These are phyloP conservation scores for Pyricularia sp. DNA, from an alignment of 2,329 filamentous ascomycete species.

Conservation along the genomic window DNA sequence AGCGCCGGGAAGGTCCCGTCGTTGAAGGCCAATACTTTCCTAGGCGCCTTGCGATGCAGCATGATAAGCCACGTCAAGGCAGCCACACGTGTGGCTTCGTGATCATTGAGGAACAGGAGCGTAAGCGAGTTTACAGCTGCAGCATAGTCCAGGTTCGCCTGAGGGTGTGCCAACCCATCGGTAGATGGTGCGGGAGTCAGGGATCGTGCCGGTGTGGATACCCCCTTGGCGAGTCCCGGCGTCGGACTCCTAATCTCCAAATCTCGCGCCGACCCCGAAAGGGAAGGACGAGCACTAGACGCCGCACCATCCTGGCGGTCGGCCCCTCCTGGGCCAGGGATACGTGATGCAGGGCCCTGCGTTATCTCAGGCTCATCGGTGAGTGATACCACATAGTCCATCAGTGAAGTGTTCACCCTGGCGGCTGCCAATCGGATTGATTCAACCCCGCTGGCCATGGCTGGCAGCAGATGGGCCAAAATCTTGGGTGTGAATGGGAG, in stretches of 20 bases:
- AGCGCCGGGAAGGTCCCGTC: constrained; percentile 94
- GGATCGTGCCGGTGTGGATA: constrained; percentile 32
- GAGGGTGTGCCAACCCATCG: constrained; percentile 27
- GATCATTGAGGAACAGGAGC: constrained; percentile 86
- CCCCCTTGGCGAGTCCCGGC: constrained; percentile 19
- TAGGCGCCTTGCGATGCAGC: constrained; percentile 88
- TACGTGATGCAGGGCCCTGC: constrained; percentile 23
- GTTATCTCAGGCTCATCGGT: constrained; percentile 51
- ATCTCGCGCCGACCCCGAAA: constrained; percentile 38
- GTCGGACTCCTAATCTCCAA: constrained; percentile 38
- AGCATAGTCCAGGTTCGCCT: constrained; percentile 81
- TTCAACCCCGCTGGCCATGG: constrained; percentile 85
- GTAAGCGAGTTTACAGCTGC: constrained; percentile 89
- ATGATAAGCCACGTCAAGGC: constrained; percentile 95
- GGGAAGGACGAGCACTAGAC: constrained; percentile 36
- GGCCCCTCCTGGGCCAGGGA: constrained; percentile 18
- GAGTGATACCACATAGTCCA: constrained; percentile 87
- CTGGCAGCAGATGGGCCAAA: constrained; percentile 79
- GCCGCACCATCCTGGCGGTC: constrained; percentile 21
- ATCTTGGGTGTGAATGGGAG: constrained; percentile 88
- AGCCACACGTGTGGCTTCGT: constrained; percentile 88
- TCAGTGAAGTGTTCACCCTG: constrained; percentile 78
- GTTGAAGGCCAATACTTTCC: constrained; percentile 88
- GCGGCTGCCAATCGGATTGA: constrained; percentile 78
- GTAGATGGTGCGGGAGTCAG: constrained; percentile 21